These are phyloP conservation scores for Mimosa bimucronata DNA, from an alignment of 306 rosid species.

Conservation along the genomic window DNA sequence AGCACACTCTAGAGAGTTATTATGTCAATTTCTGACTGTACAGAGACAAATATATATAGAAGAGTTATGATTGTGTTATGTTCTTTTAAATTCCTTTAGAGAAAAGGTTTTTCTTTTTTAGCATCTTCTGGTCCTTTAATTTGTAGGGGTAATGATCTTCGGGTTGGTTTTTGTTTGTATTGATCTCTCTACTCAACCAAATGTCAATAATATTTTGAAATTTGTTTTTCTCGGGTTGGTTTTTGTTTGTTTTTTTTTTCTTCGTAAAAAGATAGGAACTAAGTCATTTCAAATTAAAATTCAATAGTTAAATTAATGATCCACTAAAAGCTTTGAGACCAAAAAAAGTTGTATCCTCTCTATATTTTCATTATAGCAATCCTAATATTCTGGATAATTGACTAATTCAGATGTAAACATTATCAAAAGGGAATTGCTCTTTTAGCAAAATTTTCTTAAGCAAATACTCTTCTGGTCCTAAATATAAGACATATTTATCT, in stretches of 20 bases:
- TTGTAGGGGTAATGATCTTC: conserved; percentile 31
- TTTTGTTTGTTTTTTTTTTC: background rate
- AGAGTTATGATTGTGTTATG: conserved; percentile 32
- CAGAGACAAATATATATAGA: conserved; percentile 41
- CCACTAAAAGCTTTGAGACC: background rate
- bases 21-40: conserved; percentile 52
- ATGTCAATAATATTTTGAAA: conserved; percentile 21
- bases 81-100: conserved; percentile 23
- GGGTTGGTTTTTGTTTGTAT: conserved; percentile 35
- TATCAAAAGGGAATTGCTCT: background rate
- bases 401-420: background rate
- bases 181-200: conserved; percentile 7
- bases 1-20: conserved; percentile 33
- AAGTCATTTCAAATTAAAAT: too few species aligned
- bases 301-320: background rate
- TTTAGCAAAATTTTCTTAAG: background rate
- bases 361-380: background rate
- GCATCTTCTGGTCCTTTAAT: conserved; percentile 30
- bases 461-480: too few species aligned
- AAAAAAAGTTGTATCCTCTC: background rate
- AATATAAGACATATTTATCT: too few species aligned
- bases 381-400: background rate
- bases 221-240: background rate
- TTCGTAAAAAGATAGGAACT: too few species aligned
- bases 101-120: conserved; percentile 30